Evolutionary conservation across 305 asterid genomes (phyloP).

Genomic region (Rubia balearica): DNA sequence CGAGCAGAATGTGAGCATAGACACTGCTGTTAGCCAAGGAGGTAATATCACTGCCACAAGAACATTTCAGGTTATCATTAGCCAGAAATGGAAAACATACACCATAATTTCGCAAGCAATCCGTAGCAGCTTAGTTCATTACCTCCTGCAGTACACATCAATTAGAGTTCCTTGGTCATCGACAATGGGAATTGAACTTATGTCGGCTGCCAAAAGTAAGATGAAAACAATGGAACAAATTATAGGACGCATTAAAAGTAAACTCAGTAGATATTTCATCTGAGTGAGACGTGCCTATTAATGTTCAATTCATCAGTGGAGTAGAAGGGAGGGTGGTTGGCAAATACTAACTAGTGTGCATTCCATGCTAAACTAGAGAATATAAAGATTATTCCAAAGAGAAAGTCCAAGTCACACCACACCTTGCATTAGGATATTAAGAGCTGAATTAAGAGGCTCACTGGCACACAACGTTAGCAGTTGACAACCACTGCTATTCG

Average conservation of each 20-base stretch:
- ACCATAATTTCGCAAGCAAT: slow-evolving; percentile 1
- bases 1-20: slow-evolving; percentile 46
- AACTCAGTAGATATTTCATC: background rate
- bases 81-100: background rate
- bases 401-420: slow-evolving; percentile 3
- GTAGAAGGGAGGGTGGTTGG: background rate
- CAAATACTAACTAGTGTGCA: background rate
- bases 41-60: slow-evolving; percentile 50
- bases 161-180: slow-evolving; percentile 41
- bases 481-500: slow-evolving; percentile 26
- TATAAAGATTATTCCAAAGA: background rate
- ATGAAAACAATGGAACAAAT: slow-evolving; percentile 4
- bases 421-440: slow-evolving; percentile 59
- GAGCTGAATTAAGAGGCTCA: slow-evolving; percentile 45
- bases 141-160: slow-evolving; percentile 59
- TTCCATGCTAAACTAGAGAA: background rate
- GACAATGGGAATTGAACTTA: slow-evolving; percentile 68
- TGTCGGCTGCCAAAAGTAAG: slow-evolving; percentile 38
- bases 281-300: background rate
- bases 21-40: slow-evolving; percentile 47
- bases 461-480: slow-evolving; percentile 38
- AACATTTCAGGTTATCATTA: slow-evolving; percentile 8
- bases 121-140: slow-evolving; percentile 12
- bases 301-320: background rate
- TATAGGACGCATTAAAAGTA: background rate